phyloP scores from a whole-genome alignment of 768 basidiomycete genomes.

The Galerina sulciceps region DNA sequence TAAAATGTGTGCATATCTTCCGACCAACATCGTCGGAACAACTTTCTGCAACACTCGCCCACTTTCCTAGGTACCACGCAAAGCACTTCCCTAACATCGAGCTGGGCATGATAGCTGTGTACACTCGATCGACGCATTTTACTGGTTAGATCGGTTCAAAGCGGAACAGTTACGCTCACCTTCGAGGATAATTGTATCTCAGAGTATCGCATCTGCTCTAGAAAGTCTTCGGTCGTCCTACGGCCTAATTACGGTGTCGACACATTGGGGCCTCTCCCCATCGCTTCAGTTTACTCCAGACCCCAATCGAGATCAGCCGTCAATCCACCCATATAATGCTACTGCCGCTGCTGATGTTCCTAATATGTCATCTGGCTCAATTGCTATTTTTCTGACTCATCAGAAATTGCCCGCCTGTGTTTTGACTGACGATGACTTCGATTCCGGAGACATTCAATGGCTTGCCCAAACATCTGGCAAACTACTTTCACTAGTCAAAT shows the following conservation, averaged over 20 bases:
- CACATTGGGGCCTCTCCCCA: constrained; percentile 61
- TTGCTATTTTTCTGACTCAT: not conserved
- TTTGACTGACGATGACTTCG: not conserved
- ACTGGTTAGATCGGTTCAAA: constrained; percentile 77
- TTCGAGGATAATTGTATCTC: constrained; percentile 25
- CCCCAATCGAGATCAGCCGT: not conserved
- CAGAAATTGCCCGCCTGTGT: not conserved
- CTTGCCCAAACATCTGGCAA: not conserved
- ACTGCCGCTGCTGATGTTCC: not conserved
- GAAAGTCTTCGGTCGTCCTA: constrained; percentile 52
- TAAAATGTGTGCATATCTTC: constrained; percentile 71
- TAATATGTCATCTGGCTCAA: not conserved
- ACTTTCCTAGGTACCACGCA: constrained; percentile 59
- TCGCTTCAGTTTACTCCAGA: not conserved
- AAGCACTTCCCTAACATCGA: constrained; percentile 52
- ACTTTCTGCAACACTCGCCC: constrained; percentile 67
- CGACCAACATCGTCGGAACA: constrained; percentile 68
- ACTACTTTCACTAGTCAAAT: not conserved
- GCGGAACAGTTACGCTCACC: constrained; percentile 52
- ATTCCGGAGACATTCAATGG: not conserved
- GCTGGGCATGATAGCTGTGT: constrained; percentile 68
- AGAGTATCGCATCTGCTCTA: constrained; percentile 52
- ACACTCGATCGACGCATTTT: constrained; percentile 79
- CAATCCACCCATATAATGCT: not conserved
- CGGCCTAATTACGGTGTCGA: constrained; percentile 54